Percentiles rank a stretch among this genome's conserved stretches.
phyloP scores from a whole-genome alignment of 2,329 filamentous ascomycete genomes.

The Thelonectria discophora region DNA sequence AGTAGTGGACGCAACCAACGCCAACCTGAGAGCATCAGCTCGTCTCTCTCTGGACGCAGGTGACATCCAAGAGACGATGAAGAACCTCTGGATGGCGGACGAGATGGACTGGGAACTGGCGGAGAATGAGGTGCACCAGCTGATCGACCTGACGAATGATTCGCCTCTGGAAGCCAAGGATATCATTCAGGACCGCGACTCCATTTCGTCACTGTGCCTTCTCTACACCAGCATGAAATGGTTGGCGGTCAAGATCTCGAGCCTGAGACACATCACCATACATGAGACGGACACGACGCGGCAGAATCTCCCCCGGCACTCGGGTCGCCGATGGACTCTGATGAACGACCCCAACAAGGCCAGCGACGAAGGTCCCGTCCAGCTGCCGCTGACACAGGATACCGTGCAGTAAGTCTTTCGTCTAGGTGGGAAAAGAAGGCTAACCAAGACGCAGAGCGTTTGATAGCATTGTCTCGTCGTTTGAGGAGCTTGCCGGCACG shows the following conservation, averaged over 20 bases:
- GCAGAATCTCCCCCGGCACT: slow-evolving; percentile 61
- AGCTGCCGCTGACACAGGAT: slow-evolving; percentile 87
- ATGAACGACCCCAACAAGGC: slow-evolving; percentile 70
- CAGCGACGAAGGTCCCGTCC: slow-evolving; percentile 72
- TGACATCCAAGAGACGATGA: slow-evolving; percentile 76
- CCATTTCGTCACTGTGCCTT: slow-evolving; percentile 83
- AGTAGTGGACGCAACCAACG: slow-evolving; percentile 59
- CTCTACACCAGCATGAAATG: slow-evolving; percentile 99
- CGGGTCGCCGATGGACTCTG: slow-evolving; percentile 84
- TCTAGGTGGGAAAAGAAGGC: slow-evolving; percentile 8
- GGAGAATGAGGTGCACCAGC: slow-evolving; percentile 67
- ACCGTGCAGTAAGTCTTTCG: slow-evolving; percentile 73
- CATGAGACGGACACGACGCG: slow-evolving; percentile 73
- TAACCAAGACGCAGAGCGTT: slow-evolving; percentile 68
- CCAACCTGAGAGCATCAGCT: slow-evolving; percentile 74
- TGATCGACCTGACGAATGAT: slow-evolving; percentile 67
- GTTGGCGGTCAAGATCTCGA: slow-evolving; percentile 84
- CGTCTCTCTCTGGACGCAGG: slow-evolving; percentile 74
- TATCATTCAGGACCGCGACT: slow-evolving; percentile 89
- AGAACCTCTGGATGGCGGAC: slow-evolving; percentile 69
- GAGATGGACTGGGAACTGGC: slow-evolving; percentile 63
- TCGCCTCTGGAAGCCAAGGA: slow-evolving; percentile 77
- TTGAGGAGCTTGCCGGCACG: slow-evolving; percentile 80
- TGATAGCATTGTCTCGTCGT: slow-evolving; percentile 84
- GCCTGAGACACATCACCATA: slow-evolving; percentile 82